These are phyloP conservation scores for Phytopythium cucurbitacearum DNA, from an alignment of 352 stramenopile genomes.

Conservation along the genomic window DNA sequence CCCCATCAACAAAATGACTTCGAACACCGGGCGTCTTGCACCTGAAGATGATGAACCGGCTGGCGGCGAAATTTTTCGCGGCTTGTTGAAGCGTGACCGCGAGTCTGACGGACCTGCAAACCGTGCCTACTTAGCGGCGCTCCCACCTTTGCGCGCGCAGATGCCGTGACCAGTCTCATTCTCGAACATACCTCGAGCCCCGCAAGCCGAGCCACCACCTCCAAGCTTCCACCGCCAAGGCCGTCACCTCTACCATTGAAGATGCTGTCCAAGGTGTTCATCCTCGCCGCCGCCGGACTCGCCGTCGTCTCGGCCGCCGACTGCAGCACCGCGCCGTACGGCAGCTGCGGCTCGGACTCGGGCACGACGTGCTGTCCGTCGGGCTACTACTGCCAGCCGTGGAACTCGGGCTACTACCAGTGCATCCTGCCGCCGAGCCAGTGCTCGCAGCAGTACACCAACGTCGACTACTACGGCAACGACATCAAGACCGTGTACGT, in stretches of 20 bases:
- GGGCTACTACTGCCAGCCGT: constrained; percentile 40
- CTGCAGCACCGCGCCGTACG: constrained; percentile 12
- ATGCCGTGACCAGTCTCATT: neutral
- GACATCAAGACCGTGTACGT: constrained; percentile 44
- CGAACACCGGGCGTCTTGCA: no score
- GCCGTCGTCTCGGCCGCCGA: neutral
- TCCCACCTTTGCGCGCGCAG: no score
- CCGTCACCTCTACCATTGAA: neutral
- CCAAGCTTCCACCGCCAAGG: neutral
- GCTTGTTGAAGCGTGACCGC: no score
- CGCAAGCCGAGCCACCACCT: neutral
- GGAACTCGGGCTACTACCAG: constrained; percentile 34
- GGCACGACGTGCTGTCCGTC: constrained; percentile 25
- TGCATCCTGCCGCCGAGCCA: constrained; percentile 25
- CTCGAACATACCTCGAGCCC: constrained; percentile 1
- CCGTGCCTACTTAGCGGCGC: no score
- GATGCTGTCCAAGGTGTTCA: neutral
- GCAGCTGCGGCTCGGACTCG: constrained; percentile 8
- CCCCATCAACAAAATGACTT: no score
- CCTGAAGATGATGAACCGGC: no score
- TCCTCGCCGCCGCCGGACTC: neutral
- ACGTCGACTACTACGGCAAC: constrained; percentile 41
- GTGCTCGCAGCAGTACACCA: constrained; percentile 22
- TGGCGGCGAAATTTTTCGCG: no score
- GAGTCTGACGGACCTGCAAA: no score